A percentile compares a stretch with the other conserved stretches of the same genome.
Evolutionary conservation across 345 rosid genomes (phyloP).

Genomic region (Eucalyptus grandis): DNA sequence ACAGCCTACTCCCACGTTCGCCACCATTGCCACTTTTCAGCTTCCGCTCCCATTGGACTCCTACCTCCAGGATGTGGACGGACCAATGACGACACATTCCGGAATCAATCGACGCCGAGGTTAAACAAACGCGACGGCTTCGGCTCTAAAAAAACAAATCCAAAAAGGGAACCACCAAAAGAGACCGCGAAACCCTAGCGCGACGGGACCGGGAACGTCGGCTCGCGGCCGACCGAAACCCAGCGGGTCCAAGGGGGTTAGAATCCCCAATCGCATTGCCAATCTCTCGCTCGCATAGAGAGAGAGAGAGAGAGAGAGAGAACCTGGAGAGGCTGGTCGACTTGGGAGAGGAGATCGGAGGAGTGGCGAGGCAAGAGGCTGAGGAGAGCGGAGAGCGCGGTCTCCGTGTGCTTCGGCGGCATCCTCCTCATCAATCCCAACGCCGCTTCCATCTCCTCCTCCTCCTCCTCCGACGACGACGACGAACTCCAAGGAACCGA

Average conservation of each 20-base stretch:
- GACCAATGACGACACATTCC: neutral
- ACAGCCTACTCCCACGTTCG: neutral
- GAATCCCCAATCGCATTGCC: neutral
- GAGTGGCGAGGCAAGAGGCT: slow-evolving; percentile 84
- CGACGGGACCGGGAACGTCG: neutral
- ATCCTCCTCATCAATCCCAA: slow-evolving; percentile 87
- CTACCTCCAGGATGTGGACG: neutral
- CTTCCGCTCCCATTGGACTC: neutral
- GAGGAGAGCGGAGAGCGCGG: slow-evolving; percentile 89
- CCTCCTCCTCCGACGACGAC: neutral
- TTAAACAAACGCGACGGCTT: neutral
- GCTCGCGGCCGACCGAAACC: neutral
- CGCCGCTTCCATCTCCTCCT: slow-evolving; percentile 66
- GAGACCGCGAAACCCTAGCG: neutral
- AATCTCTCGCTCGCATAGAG: neutral
- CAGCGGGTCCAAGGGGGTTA: neutral
- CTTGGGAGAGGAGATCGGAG: slow-evolving; percentile 97
- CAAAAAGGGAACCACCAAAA: neutral
- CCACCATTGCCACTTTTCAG: neutral
- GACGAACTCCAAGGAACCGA: neutral
- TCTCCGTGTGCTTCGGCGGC: slow-evolving; percentile 86
- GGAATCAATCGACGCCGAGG: neutral
- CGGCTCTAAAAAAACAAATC: neutral
- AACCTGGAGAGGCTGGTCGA: slow-evolving; percentile 96
- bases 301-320: neutral